Percentiles rank a stretch among this genome's conserved stretches.
Conservation (phyloP, 495 filamentous ascomycete species). For the Penicillium atrosanguineum region DNA sequence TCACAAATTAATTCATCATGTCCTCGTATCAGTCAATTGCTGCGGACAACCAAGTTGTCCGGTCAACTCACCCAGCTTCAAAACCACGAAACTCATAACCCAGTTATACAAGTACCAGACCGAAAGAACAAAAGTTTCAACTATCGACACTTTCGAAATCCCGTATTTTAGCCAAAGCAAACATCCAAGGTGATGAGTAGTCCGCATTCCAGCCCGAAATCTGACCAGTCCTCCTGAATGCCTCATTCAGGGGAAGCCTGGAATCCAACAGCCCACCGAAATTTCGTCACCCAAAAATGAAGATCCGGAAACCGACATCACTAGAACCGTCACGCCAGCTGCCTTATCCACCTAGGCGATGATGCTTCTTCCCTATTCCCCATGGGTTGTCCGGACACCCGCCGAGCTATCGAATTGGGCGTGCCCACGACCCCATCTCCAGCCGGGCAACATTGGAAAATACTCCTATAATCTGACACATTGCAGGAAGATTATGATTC, state of each 20-base stretch:
- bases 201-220: not conserved
- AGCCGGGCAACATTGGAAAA: not conserved
- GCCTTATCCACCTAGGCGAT: not conserved
- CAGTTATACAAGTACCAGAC: not conserved
- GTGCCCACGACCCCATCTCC: not conserved
- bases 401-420: not conserved
- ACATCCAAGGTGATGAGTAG: not conserved
- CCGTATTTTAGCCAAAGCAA: not conserved
- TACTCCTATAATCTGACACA: not conserved
- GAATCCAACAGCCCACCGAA: not conserved
- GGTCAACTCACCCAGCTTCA: not conserved
- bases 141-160: not conserved
- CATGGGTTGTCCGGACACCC: not conserved
- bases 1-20: no score
- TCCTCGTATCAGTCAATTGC: not conserved
- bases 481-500: not conserved
- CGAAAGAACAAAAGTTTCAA: not conserved
- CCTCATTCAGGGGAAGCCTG: slow-evolving; percentile 1
- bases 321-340: not conserved
- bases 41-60: not conserved
- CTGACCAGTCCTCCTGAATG: slow-evolving; percentile 1
- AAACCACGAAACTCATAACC: not conserved
- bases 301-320: not conserved
- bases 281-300: not conserved
- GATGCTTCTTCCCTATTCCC: not conserved